phyloP scores from a whole-genome alignment of 306 rosid genomes.

The Oxytropis ochrocephala region DNA sequence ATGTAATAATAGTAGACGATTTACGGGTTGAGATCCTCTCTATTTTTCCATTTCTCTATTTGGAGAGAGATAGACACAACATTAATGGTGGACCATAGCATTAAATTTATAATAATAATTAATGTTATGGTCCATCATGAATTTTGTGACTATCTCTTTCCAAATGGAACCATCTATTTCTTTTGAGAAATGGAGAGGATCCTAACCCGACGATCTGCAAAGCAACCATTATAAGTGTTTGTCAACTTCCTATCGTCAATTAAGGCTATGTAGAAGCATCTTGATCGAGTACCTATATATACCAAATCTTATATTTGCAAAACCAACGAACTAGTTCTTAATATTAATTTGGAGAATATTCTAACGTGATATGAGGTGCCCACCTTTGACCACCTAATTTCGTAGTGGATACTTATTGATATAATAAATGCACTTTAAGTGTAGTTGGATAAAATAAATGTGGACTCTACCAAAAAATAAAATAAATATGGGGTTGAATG shows the following conservation, averaged over 20 bases:
- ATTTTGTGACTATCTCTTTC: no score
- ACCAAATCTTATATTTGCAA: not conserved
- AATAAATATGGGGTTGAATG: no score
- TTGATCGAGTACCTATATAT: not conserved
- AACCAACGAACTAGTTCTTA: not conserved
- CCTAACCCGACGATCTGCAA: not conserved
- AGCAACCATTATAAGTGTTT: not conserved
- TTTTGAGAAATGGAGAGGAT: no score
- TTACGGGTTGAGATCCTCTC: no score
- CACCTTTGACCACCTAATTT: slow-evolving; percentile 14
- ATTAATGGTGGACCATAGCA: no score
- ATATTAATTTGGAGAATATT: not conserved
- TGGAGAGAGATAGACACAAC: no score
- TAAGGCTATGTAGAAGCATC: not conserved
- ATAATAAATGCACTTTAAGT: not conserved
- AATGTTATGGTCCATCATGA: no score
- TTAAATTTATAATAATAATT: no score
- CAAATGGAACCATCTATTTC: no score
- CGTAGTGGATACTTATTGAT: not conserved
- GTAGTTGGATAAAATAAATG: not conserved
- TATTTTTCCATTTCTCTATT: no score
- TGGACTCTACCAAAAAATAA: no score
- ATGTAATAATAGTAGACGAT: not conserved
- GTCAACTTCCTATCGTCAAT: not conserved
- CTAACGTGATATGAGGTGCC: not conserved